Evolutionary conservation across 257 asterid genomes (phyloP).

Genomic region (Primulina eburnea): DNA sequence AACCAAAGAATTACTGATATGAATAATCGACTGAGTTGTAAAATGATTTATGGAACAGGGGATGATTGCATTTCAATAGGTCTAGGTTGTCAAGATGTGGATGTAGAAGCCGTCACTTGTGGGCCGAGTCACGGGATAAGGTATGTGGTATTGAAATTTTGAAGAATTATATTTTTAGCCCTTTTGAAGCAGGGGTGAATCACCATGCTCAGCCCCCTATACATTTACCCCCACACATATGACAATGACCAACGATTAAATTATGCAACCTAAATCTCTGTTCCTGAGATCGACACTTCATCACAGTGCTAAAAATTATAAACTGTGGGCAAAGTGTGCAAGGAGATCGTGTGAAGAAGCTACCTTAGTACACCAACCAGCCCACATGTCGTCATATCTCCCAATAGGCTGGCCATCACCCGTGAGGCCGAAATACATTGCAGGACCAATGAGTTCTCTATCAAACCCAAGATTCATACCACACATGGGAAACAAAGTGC

Average conservation of each 20-base stretch:
- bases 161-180: background rate
- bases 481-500: conserved; percentile 52
- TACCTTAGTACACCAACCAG: conserved; percentile 61
- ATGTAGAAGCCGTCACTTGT: conserved; percentile 78
- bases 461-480: conserved; percentile 53
- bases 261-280: background rate
- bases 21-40: background rate
- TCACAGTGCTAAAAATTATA: background rate
- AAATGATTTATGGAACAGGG: conserved; percentile 38
- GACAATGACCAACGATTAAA: background rate
- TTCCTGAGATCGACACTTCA: background rate
- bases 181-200: background rate
- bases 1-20: too few relatives aligned
- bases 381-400: conserved; percentile 56
- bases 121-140: conserved; percentile 99
- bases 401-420: conserved; percentile 64
- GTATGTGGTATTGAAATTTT: conserved; percentile 27
- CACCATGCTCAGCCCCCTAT: background rate
- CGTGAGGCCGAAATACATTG: conserved; percentile 57
- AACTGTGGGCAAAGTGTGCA: background rate
- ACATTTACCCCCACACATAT: background rate
- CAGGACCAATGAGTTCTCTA: conserved; percentile 52
- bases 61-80: conserved; percentile 97
- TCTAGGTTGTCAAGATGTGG: conserved; percentile 78
- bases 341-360: background rate